Evolutionary conservation across 2,329 filamentous ascomycete species (phyloP).

Genomic region (Exserohilum turcica): DNA sequence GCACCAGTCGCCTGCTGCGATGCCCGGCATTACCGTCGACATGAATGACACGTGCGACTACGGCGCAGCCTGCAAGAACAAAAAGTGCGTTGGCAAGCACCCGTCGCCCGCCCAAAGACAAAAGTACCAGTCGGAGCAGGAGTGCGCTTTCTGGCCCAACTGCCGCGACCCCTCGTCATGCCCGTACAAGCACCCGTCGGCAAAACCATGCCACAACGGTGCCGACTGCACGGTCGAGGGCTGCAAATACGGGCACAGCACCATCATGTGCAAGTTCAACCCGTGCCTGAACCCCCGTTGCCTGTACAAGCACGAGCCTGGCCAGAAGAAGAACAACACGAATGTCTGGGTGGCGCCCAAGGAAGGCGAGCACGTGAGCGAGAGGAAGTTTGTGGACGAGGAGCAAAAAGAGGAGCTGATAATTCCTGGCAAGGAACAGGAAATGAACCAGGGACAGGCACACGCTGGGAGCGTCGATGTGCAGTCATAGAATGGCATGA

Average conservation of each 20-base stretch:
- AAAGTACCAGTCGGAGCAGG: conserved; percentile 79
- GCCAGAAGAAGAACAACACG: conserved; percentile 74
- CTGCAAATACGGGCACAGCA: conserved; percentile 89
- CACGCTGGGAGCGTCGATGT: conserved; percentile 29
- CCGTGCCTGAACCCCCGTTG: conserved; percentile 91
- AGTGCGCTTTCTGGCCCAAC: conserved; percentile 91
- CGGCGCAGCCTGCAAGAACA: conserved; percentile 92
- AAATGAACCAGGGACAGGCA: conserved; percentile 22
- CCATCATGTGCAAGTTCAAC: conserved; percentile 84
- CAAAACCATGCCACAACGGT: conserved; percentile 89
- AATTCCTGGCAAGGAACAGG: conserved; percentile 57
- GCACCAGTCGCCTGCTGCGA: conserved; percentile 90
- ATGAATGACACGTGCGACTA: conserved; percentile 80
- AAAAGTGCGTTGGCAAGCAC: conserved; percentile 89
- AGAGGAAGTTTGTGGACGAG: conserved; percentile 84
- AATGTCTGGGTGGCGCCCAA: conserved; percentile 83
- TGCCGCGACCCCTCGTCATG: conserved; percentile 82
- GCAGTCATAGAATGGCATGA: conserved; percentile 19
- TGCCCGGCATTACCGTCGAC: conserved; percentile 77
- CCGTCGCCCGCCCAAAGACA: conserved; percentile 84
- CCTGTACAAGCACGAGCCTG: conserved; percentile 86
- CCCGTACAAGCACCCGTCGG: conserved; percentile 84
- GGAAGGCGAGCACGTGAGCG: conserved; percentile 70
- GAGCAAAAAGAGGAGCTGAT: conserved; percentile 72
- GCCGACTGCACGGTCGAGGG: conserved; percentile 79